phyloP scores from a whole-genome alignment of 352 stramenopile genomes.

The Phytophthora colocasiae region DNA sequence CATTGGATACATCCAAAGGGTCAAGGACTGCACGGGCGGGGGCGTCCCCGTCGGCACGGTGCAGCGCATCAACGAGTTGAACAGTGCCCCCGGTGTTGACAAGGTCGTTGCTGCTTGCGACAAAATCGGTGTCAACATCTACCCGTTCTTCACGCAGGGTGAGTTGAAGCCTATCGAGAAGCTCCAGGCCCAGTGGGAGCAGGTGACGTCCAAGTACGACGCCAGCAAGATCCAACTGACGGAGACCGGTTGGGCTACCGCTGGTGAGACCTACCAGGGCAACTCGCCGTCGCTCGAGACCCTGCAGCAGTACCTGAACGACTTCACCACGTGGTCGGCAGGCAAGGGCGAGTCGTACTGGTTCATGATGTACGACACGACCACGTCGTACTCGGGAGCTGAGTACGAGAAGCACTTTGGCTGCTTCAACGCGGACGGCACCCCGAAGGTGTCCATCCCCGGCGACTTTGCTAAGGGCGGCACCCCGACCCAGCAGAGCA shows the following conservation, averaged over 20 bases:
- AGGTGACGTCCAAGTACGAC: conserved; percentile 49
- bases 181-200: conserved; percentile 56
- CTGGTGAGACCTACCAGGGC: conserved; percentile 32
- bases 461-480: conserved; percentile 1
- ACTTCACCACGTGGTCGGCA: conserved; percentile 49
- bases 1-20: conserved; percentile 55
- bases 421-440: conserved; percentile 41
- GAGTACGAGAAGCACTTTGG: conserved; percentile 76
- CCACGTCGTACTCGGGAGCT: conserved; percentile 42
- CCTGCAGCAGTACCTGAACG: conserved; percentile 53
- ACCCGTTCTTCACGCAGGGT: conserved; percentile 54
- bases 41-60: conserved; percentile 63
- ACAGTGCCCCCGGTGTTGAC: conserved; percentile 27
- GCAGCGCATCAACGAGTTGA: conserved; percentile 79
- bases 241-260: conserved; percentile 66
- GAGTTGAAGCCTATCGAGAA: conserved; percentile 46
- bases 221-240: conserved; percentile 47
- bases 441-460: conserved; percentile 50
- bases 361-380: conserved; percentile 78
- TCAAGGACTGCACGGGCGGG: conserved; percentile 58
- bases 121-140: conserved; percentile 46
- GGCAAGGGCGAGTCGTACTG: conserved; percentile 46
- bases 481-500: conserved; percentile 12
- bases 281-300: conserved; percentile 52
- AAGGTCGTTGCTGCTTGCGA: conserved; percentile 31